These are phyloP conservation scores for Pseudogymnoascus sp. DNA, from an alignment of 2,329 filamentous ascomycete species.

Conservation along the genomic window DNA sequence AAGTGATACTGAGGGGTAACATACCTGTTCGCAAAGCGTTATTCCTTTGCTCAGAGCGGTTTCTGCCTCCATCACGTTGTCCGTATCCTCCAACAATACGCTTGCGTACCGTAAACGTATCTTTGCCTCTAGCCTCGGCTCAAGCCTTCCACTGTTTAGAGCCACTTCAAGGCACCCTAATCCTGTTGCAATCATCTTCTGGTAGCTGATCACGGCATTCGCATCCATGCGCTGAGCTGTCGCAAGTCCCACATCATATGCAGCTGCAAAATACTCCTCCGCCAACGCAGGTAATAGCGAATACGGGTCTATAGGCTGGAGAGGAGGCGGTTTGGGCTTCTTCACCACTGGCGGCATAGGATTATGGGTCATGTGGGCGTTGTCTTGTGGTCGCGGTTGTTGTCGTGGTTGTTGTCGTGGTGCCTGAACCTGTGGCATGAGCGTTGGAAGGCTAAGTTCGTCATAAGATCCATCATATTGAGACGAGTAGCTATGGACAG, in stretches of 20 bases:
- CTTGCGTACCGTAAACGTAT: constrained; percentile 66
- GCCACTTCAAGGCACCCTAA: constrained; percentile 67
- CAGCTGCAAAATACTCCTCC: constrained; percentile 68
- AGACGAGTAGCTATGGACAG: neutral
- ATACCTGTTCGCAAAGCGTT: constrained; percentile 59
- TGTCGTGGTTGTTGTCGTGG: constrained; percentile 18
- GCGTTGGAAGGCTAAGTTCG: neutral
- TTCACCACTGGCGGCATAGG: neutral
- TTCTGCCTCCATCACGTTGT: constrained; percentile 68
- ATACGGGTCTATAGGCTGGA: constrained; percentile 38
- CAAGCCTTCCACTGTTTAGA: constrained; percentile 53
- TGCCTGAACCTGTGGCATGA: constrained; percentile 12
- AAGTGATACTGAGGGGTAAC: constrained; percentile 6
- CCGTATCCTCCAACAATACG: constrained; percentile 66
- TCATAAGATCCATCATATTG: constrained; percentile 13
- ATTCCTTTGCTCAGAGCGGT: constrained; percentile 66
- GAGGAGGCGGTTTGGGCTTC: neutral
- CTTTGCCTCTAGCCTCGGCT: constrained; percentile 62
- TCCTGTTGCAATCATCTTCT: constrained; percentile 65
- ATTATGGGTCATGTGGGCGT: neutral
- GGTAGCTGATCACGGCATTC: constrained; percentile 55
- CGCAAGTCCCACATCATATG: constrained; percentile 48
- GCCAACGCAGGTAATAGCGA: constrained; percentile 64
- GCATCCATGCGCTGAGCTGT: constrained; percentile 46
- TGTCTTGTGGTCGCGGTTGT: constrained; percentile 10